These are phyloP conservation scores for Asterochloris erici DNA, from an alignment of 139 green algal genomes.

Conservation along the genomic window DNA sequence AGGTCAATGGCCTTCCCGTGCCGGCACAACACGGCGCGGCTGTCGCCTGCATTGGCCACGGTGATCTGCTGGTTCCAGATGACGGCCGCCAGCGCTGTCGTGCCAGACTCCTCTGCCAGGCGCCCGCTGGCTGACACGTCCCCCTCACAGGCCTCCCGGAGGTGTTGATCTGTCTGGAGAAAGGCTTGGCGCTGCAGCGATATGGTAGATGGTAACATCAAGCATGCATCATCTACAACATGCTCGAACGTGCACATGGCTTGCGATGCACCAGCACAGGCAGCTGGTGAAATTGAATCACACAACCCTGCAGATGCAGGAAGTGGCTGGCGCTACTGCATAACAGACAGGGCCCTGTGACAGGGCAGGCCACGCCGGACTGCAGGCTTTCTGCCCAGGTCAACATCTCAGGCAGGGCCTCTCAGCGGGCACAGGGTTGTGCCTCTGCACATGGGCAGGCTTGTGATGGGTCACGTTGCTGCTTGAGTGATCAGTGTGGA, in stretches of 20 bases:
- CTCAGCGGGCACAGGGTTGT: too few relatives aligned
- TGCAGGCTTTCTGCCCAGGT: too few relatives aligned
- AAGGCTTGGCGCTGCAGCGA: conserved; percentile 15
- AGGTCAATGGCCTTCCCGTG: conserved; percentile 41
- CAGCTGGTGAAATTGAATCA: background rate
- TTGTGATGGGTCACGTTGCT: too few relatives aligned
- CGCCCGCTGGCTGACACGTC: background rate
- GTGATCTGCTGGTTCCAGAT: conserved; percentile 27
- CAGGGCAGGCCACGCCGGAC: background rate
- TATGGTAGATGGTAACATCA: background rate
- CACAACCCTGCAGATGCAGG: background rate
- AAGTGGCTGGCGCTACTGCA: background rate
- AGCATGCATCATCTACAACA: background rate
- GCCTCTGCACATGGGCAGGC: too few relatives aligned
- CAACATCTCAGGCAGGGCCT: too few relatives aligned
- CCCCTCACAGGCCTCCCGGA: background rate
- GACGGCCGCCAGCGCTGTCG: conserved; percentile 24
- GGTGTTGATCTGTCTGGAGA: conserved; percentile 1
- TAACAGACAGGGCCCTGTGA: background rate
- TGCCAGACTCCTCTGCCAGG: background rate
- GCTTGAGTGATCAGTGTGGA: background rate
- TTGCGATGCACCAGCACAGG: background rate
- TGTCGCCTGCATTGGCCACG: conserved; percentile 77
- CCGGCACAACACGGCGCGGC: conserved; percentile 59
- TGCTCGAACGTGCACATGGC: background rate